Evolutionary conservation across 2,329 filamentous ascomycete genomes (phyloP), one percentile per base, ranked within the genome.

Genomic region (Cercospora sp.): DNA sequence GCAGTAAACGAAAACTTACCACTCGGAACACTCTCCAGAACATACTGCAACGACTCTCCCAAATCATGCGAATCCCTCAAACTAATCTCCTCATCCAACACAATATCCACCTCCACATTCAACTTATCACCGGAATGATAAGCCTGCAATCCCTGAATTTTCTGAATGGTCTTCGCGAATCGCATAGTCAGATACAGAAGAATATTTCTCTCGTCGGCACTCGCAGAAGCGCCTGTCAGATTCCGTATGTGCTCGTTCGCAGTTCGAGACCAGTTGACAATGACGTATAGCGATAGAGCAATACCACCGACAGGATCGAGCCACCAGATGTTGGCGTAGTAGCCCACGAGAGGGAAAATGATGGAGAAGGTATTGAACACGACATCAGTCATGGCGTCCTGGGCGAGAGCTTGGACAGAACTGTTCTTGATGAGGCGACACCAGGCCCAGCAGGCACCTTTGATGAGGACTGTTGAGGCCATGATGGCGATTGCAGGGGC

Each of bases 361-460:
- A 97, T 95, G 71, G 91, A 93, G 75, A 95, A 94, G 0, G 88
- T 88, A 80, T 97, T 97, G 86, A 97, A 97, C 34, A 97, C 89
- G 30, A 97, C 91, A 75, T 97, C 91, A 0, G 91, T 85, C 79
- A 87, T 83, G 12, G 88, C 88, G 71, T 90, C 88, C 73, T 89
- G 87, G 0, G 88, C 88, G 72, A 97, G 82, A 1, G 93, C 92
- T 77, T 94, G 92, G 4, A 97, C 93, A 70, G 90, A 92, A 2
- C 91, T 93, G 78, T 96, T 97, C 73, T 88, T 92, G 72, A 97
- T 91, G 37, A 95, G 79, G 6, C 93, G 90, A 78, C 92, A 97
- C 91, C 91, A 97, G 45, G 96, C 77, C 91, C 92, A 97, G 80
- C 91, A 94, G 9, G 87, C 81, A 21, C 91, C 88, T 79, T 97